Evolutionary conservation across 768 basidiomycete genomes (phyloP).

Genomic region (Galerina sulciceps): DNA sequence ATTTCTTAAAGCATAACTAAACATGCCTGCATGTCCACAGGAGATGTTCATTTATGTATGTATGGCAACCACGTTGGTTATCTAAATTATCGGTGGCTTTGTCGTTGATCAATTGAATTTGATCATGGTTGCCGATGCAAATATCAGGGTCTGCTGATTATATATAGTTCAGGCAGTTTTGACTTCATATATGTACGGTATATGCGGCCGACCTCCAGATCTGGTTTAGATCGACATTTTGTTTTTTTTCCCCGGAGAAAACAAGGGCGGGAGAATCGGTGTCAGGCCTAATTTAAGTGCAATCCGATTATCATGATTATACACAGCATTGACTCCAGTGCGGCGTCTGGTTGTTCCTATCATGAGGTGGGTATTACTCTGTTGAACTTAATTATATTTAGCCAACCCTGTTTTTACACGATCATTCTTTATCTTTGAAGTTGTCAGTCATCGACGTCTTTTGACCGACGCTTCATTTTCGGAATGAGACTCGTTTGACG

Average conservation of each 20-base stretch:
- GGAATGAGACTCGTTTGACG: no score
- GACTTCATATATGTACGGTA: slow-evolving; percentile 8
- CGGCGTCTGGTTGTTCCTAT: not conserved
- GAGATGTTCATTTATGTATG: slow-evolving; percentile 1
- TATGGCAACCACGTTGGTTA: slow-evolving; percentile 19
- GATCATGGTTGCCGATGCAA: slow-evolving; percentile 22
- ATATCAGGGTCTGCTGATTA: slow-evolving; percentile 8
- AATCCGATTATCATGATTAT: slow-evolving; percentile 15
- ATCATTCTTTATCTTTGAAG: not conserved
- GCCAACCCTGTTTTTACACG: not conserved
- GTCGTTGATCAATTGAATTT: slow-evolving; percentile 4
- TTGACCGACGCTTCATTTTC: no score
- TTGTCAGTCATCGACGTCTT: not conserved
- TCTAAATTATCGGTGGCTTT: slow-evolving; percentile 21
- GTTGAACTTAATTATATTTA: not conserved
- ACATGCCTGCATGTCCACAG: slow-evolving; percentile 2
- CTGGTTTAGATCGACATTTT: slow-evolving; percentile 2
- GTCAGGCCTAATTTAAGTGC: not conserved
- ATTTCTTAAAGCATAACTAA: not conserved
- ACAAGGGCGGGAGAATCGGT: slow-evolving; percentile 1
- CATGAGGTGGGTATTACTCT: not conserved
- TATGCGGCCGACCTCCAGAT: not conserved
- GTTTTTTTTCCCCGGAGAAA: not conserved
- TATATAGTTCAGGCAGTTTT: not conserved
- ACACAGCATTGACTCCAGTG: not conserved